These are phyloP conservation scores for Talinum fruticosum DNA, from an alignment of 148 eudicot genomes.

Conservation along the genomic window DNA sequence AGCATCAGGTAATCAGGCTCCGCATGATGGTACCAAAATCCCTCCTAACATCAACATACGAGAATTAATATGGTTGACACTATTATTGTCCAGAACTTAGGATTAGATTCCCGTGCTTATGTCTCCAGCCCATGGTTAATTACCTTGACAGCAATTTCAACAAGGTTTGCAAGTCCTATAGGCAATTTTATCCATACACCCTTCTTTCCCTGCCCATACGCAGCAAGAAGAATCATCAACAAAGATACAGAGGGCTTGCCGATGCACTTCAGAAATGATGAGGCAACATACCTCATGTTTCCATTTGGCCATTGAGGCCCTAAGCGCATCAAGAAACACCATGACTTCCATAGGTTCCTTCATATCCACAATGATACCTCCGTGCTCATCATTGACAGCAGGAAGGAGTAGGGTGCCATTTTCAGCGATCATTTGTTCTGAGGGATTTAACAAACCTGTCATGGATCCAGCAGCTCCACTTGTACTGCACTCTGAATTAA, in stretches of 20 bases:
- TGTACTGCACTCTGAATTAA: background rate
- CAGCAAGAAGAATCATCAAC: background rate
- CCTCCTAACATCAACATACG: constrained; percentile 55
- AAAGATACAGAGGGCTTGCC: background rate
- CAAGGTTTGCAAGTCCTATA: constrained; percentile 55
- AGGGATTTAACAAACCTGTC: constrained; percentile 12
- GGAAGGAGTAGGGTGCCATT: constrained; percentile 48
- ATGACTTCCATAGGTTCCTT: constrained; percentile 55
- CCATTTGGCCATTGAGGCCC: constrained; percentile 49
- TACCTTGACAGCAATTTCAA: constrained; percentile 72
- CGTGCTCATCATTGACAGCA: constrained; percentile 55
- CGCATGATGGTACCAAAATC: constrained; percentile 87
- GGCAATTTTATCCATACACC: constrained; percentile 86
- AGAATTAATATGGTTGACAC: constrained; percentile 13
- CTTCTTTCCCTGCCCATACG: constrained; percentile 57
- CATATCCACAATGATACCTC: constrained; percentile 67
- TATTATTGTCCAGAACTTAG: background rate
- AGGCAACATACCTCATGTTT: constrained; percentile 10
- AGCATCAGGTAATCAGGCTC: constrained; percentile 79
- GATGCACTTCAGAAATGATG: background rate
- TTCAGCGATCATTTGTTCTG: constrained; percentile 33
- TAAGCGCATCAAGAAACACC: constrained; percentile 44
- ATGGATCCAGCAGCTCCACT: constrained; percentile 3
- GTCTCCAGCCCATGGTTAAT: background rate
- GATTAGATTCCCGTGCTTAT: background rate